Percentiles rank a stretch among this genome's conserved stretches.
phyloP scores from a whole-genome alignment of 2,329 filamentous ascomycete genomes.

The Trichoderma sp. region DNA sequence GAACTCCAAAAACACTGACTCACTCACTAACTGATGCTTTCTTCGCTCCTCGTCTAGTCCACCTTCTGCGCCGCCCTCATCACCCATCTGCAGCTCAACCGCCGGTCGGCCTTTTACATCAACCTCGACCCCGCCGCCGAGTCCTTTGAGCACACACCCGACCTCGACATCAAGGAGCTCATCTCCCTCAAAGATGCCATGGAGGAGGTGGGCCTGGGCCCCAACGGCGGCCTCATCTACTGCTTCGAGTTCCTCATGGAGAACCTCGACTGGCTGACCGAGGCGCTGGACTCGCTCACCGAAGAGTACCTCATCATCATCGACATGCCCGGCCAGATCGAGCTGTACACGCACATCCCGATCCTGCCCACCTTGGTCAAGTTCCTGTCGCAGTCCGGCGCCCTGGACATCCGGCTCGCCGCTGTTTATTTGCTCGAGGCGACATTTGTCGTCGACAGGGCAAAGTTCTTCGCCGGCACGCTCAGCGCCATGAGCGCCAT shows the following conservation, averaged over 20 bases:
- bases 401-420: conserved; percentile 86
- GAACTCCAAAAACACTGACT: neutral
- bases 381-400: conserved; percentile 73
- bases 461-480: conserved; percentile 96
- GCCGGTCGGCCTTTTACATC: conserved; percentile 94
- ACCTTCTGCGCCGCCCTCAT: conserved; percentile 95
- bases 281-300: conserved; percentile 77
- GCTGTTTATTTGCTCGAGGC: conserved; percentile 93
- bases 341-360: conserved; percentile 95
- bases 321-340: conserved; percentile 98
- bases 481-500: conserved; percentile 97
- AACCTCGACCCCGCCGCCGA: conserved; percentile 98
- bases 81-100: conserved; percentile 84
- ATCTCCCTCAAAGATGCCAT: conserved; percentile 94
- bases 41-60: conserved; percentile 53
- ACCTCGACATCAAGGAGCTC: conserved; percentile 92
- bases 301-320: conserved; percentile 98
- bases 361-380: conserved; percentile 82
- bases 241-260: conserved; percentile 96
- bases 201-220: conserved; percentile 87
- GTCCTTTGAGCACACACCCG: conserved; percentile 84
- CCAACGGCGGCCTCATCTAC: conserved; percentile 91
- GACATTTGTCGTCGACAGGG: conserved; percentile 90
- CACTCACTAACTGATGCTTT: neutral
- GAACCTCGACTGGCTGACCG: conserved; percentile 87